Evolutionary conservation across 768 basidiomycete species (phyloP), one percentile per base, ranked within the genome.

Genomic region (Boletus edulis): DNA sequence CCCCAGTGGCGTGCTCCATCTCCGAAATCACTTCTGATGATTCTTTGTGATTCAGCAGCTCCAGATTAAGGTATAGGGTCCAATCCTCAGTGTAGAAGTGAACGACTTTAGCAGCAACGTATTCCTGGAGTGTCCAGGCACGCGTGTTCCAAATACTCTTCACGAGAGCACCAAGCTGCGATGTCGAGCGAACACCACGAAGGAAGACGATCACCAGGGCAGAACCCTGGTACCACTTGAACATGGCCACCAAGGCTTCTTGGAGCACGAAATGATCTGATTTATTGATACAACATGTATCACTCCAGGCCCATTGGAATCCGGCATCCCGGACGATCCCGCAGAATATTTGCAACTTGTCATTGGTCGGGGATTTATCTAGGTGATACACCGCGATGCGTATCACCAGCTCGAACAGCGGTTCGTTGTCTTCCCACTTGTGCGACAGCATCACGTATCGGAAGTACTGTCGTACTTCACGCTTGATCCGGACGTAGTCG

Each of bases 61-160:
- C 13, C 20, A 46, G n/a, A 7, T 46, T n/a, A 13, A 46, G 45
- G n/a, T 46, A 46, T 4, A 32, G n/a, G 24, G 34, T 44, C 43
- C 43, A 44, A n/a, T 44, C 43, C 4, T 44, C 43, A 2, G 43
- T 44, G 43, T 34, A 34, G 14, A 46, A 46, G 13, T 20, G 46
- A 13, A 46, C 11, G 11, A 34, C 18, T 18, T 10, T 46, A 13
- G 46, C 10, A 2, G 46, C 46, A 12, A 46, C 14, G 3, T 46
- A 46, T 34, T 46, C 46, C 32, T 46, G 46, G 8, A 46, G 32
- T 12, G 46, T 46, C 46, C 55, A 56, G 0, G 39, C 38, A 8
- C 55, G 51, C 7, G 54, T 55, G 14, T 50, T 55, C 57, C 57
- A 58, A 12, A 58, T 27, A 14, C 57, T 58, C 13, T 13, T n/a